These are phyloP conservation scores for Seminavis robusta DNA, from an alignment of 108 stramenopile genomes.

Conservation along the genomic window DNA sequence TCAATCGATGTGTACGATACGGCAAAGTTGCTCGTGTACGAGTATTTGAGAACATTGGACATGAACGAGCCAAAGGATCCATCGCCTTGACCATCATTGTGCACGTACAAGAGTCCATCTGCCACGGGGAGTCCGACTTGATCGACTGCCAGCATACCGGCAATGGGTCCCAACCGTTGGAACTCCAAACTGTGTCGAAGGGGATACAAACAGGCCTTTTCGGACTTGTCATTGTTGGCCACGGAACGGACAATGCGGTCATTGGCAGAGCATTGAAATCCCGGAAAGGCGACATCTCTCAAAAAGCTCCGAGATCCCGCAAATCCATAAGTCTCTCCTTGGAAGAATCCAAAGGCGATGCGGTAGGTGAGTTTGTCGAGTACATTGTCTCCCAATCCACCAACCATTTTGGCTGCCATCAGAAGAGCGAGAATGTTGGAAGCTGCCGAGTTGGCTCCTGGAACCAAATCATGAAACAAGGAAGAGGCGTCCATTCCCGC, in stretches of 20 bases:
- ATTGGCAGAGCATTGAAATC: constrained; percentile 67
- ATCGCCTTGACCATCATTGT: constrained; percentile 49
- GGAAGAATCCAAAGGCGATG: constrained; percentile 81
- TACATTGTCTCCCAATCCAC: constrained; percentile 45
- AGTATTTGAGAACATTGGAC: constrained; percentile 57
- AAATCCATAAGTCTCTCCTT: constrained; percentile 79
- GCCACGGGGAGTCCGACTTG: constrained; percentile 63
- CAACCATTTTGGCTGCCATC: constrained; percentile 74
- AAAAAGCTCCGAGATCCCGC: constrained; percentile 69
- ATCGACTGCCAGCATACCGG: constrained; percentile 82
- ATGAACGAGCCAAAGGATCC: constrained; percentile 53
- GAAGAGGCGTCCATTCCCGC: constrained; percentile 74
- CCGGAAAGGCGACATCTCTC: constrained; percentile 57
- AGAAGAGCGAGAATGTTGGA: constrained; percentile 71
- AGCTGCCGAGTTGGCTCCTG: constrained; percentile 75
- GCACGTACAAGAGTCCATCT: constrained; percentile 57
- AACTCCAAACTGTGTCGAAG: constrained; percentile 72
- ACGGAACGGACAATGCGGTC: constrained; percentile 41
- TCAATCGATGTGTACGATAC: constrained; percentile 27
- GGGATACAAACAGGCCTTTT: constrained; percentile 69
- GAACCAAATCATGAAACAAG: constrained; percentile 79
- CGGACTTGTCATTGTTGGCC: constrained; percentile 43
- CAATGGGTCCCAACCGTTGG: constrained; percentile 56
- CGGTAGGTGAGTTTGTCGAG: constrained; percentile 57
- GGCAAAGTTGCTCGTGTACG: constrained; percentile 36